Base-by-base conservation (phyloP, 75 land plant genomes). In the Picea glauca region DNA sequence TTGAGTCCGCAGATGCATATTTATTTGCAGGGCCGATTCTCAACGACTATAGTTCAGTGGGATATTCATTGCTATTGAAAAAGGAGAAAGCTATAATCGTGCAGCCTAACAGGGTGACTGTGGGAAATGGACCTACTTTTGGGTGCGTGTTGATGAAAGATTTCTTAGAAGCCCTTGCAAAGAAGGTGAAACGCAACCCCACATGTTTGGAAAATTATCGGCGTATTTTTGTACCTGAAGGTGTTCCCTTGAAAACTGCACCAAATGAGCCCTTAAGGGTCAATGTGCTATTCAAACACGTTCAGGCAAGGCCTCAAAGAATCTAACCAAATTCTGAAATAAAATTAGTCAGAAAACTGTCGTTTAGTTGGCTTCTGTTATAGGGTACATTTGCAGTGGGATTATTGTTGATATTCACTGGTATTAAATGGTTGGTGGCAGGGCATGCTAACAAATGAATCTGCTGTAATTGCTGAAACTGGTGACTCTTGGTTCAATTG, bases 401-500 rank as follows among this genome's bases (percentile, higher is more conserved):
- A 17, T 43, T 70, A 9, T 70, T n/a, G 54, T 20, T 70, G 74
- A 43, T 43, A 70, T 70, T 70, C 11, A n/a, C 11, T 32, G 26
- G 3, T 8, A 20, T 20, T 20, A 43, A 20, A 20, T 70, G 50
- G 23, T 40, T 70, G 46, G 63, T 20, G 20, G 75, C 88, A 94
- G 96, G 72, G 57, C 2, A 92, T 94, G 88, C 75, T 94, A 59
- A 74, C 78, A 62, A 81, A 79, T 23, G 83, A 92, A 58, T 87
- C 83, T 62, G 97, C 91, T 33, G 88, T 94, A 15, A 89, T 94
- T 70, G 93, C 98, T 17, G 98, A 95, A 72, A 95, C 98, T 26
- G 98, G 98, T n/a, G 98, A 95, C 78, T 95, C 98, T 17, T 95
- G 98, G 98, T 95, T 95, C 81, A 95, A 94, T 78, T 94, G 98